Conservation (phyloP, 2,329 filamentous ascomycete genomes). For the Calonectria pseudoturangicola region DNA sequence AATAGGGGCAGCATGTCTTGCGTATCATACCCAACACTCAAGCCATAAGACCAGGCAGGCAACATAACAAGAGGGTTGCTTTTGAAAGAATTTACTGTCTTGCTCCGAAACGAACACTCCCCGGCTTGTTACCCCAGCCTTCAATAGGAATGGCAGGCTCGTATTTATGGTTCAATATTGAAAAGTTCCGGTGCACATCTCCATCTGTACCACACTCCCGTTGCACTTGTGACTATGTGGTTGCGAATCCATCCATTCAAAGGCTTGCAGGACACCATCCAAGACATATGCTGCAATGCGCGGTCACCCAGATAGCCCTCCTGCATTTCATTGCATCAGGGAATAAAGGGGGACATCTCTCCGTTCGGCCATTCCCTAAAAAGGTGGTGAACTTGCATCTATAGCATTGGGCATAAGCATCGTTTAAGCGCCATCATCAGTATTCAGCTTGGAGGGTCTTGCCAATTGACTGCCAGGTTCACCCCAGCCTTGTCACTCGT, state of each 20-base stretch:
- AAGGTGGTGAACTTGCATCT: not conserved
- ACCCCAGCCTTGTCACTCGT: conserved; percentile 28
- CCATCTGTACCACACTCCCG: conserved; percentile 5
- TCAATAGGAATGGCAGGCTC: conserved; percentile 4
- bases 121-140: not conserved
- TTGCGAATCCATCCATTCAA: not conserved
- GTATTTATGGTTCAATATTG: conserved; percentile 10
- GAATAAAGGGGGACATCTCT: conserved; percentile 11
- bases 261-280: not conserved
- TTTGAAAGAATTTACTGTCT: not conserved
- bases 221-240: not conserved
- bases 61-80: not conserved
- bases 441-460: not conserved
- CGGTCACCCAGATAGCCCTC: not conserved
- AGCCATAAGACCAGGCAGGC: not conserved
- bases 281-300: not conserved
- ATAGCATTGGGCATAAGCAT: conserved; percentile 14
- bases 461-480: conserved; percentile 33
- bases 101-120: not conserved
- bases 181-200: not conserved
- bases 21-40: not conserved
- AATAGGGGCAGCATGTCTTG: not conserved
- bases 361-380: not conserved
- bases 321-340: not conserved
- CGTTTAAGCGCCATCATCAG: conserved; percentile 7